Base-by-base conservation (phyloP, 148 eudicot genomes). In the Chenopodium formosanum region DNA sequence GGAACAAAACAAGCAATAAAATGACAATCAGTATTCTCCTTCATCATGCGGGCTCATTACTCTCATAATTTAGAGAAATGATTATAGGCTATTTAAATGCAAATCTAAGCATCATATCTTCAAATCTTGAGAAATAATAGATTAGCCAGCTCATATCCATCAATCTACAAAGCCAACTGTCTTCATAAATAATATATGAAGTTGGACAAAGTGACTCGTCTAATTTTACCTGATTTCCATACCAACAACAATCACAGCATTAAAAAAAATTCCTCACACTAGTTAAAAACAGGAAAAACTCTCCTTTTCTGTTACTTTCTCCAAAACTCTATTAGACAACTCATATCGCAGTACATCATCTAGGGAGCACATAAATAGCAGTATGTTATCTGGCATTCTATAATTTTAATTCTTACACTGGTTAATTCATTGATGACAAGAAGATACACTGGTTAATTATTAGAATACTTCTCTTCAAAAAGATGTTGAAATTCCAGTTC, bases 1-100 rank as follows among this genome's bases (percentile, higher is more conserved):
- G 80, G 78, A 69, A 69, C 47, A 75, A 74, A 70, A 73, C 68
- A 78, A 70, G 53, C 16, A 60, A 74, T 48, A 32, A 22, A 29
- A 16, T 27, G 6, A 48, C 47, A 5, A 50, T 81, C 73, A 75
- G 78, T 65, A 74, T 32, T 32, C 46, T 31, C 32, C 68, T 37
- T 79, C 81, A 63, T 40, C 44, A 40, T 40, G 44, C 7, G 44
- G 44, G 44, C 44, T 40, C 44, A 40, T 74, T 60, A 83, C 60
- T 37, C 75, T 40, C 76, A 46, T 40, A 73, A 34, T 23, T 67
- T 67, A 56, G 40, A 29, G 37, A n/a, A 19, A 58, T 10, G 47
- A 73, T 63, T 32, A 25, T 37, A 25, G 63, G 31, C 63, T 48
- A 46, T 22, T 25, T 48, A 25, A 70, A 50, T 27, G 20, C 75